A percentile compares a stretch with the other conserved stretches of the same genome.
These are phyloP conservation scores for Achaetomium macrosporum DNA, from an alignment of 2,329 filamentous ascomycete genomes.

Conservation along the genomic window DNA sequence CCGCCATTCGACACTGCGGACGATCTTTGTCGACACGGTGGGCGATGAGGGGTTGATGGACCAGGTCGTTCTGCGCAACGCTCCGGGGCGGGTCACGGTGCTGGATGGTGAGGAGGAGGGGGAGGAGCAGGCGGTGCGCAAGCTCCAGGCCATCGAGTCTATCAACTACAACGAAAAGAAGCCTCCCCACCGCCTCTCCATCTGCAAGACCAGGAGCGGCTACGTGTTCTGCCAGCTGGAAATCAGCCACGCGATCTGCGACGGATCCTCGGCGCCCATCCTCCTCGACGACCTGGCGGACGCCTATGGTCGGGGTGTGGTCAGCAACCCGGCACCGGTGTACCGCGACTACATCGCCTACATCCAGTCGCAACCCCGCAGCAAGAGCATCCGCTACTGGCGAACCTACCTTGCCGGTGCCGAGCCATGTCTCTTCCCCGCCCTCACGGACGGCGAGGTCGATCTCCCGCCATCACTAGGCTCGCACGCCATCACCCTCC, in stretches of 20 bases:
- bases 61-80: slow-evolving; percentile 28
- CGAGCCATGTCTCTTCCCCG: slow-evolving; percentile 28
- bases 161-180: slow-evolving; percentile 19
- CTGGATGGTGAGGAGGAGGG: slow-evolving; percentile 9
- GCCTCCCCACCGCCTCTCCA: slow-evolving; percentile 18
- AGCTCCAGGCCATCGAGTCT: slow-evolving; percentile 3
- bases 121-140: neutral
- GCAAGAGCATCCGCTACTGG: slow-evolving; percentile 26
- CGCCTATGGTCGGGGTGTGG: slow-evolving; percentile 23
- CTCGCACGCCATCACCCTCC: slow-evolving; percentile 18
- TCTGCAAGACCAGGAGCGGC: slow-evolving; percentile 12
- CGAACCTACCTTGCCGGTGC: slow-evolving; percentile 22
- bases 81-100: slow-evolving; percentile 7
- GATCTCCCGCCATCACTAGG: slow-evolving; percentile 13
- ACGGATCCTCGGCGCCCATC: slow-evolving; percentile 42
- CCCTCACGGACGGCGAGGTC: slow-evolving; percentile 16
- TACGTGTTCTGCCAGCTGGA: slow-evolving; percentile 27
- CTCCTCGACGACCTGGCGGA: slow-evolving; percentile 27
- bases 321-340: slow-evolving; percentile 11
- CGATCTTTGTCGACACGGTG: slow-evolving; percentile 30
- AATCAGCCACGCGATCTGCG: slow-evolving; percentile 44
- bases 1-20: slow-evolving; percentile 29
- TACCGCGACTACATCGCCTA: slow-evolving; percentile 21
- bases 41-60: slow-evolving; percentile 26
- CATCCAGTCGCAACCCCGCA: slow-evolving; percentile 20